Evolutionary conservation across 805 yeast species (phyloP).

Genomic region (Wickerhamia fluorescens): DNA sequence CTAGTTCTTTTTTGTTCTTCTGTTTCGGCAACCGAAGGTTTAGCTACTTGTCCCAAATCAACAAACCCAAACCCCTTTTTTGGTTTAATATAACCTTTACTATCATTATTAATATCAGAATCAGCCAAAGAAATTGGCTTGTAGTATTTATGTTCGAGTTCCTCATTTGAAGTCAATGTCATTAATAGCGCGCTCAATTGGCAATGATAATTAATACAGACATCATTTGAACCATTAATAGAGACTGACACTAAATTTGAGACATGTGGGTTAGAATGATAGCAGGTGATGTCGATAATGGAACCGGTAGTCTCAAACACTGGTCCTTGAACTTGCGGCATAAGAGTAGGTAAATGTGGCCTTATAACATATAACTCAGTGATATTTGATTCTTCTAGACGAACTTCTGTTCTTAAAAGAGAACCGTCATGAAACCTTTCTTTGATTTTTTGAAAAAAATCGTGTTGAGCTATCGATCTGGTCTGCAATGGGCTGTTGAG

Average conservation of each 20-base stretch:
- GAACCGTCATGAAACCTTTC: slow-evolving; percentile 7
- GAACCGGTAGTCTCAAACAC: background rate
- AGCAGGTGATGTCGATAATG: slow-evolving; percentile 8
- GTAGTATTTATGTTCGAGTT: background rate
- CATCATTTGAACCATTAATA: slow-evolving; percentile 3
- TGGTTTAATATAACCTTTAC: slow-evolving; percentile 10
- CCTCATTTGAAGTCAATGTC: slow-evolving; percentile 6
- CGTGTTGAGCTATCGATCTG: slow-evolving; percentile 12
- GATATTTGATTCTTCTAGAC: background rate
- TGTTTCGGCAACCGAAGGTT: slow-evolving; percentile 3
- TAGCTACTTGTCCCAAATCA: slow-evolving; percentile 8
- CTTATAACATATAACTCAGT: background rate
- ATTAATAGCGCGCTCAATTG: slow-evolving; percentile 24
- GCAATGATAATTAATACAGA: slow-evolving; percentile 10
- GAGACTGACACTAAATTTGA: slow-evolving; percentile 12
- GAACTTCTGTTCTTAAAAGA: slow-evolving; percentile 9
- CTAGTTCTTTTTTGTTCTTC: slow-evolving; percentile 1
- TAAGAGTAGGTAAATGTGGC: too few species aligned
- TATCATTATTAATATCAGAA: background rate
- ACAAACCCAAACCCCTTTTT: slow-evolving; percentile 24
- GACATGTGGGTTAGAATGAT: slow-evolving; percentile 9
- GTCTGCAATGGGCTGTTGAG: slow-evolving; percentile 9
- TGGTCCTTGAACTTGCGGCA: slow-evolving; percentile 22
- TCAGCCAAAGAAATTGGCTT: background rate
- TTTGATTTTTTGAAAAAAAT: slow-evolving; percentile 8